A percentile compares a stretch with the other conserved stretches of the same genome.
phyloP scores from a whole-genome alignment of 441 rosid species.

The Croton laevigatus region DNA sequence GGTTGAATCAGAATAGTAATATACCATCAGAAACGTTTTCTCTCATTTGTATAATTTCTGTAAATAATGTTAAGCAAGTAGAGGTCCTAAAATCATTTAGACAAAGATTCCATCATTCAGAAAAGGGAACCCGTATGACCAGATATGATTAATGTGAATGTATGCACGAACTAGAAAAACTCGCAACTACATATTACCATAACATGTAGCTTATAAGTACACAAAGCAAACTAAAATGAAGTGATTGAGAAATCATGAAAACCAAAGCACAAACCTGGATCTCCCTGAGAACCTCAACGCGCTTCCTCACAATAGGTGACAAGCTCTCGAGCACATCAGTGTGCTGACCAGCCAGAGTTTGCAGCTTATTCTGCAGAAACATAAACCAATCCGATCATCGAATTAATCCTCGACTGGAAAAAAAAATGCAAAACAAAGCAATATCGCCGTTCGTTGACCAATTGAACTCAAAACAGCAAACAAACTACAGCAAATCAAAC shows the following conservation, averaged over 20 bases:
- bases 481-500: background rate
- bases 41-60: background rate
- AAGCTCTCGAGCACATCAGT: constrained; percentile 59
- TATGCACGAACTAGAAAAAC: background rate
- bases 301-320: constrained; percentile 53
- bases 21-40: no score
- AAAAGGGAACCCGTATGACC: background rate
- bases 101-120: background rate
- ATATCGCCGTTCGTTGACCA: background rate
- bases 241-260: background rate
- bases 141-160: background rate
- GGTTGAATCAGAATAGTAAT: no score
- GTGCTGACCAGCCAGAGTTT: constrained; percentile 70
- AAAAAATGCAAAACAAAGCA: background rate
- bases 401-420: background rate
- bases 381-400: background rate
- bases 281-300: constrained; percentile 83
- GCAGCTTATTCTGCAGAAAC: constrained; percentile 61
- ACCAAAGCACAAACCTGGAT: constrained; percentile 52
- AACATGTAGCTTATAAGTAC: background rate
- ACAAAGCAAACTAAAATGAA: no score
- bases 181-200: background rate
- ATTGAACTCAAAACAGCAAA: background rate
- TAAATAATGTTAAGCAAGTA: background rate
- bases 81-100: background rate